Evolutionary conservation across 2,329 filamentous ascomycete genomes (phyloP), one percentile per base, ranked within the genome.

Genomic region (Trichoderma brevicompactum): DNA sequence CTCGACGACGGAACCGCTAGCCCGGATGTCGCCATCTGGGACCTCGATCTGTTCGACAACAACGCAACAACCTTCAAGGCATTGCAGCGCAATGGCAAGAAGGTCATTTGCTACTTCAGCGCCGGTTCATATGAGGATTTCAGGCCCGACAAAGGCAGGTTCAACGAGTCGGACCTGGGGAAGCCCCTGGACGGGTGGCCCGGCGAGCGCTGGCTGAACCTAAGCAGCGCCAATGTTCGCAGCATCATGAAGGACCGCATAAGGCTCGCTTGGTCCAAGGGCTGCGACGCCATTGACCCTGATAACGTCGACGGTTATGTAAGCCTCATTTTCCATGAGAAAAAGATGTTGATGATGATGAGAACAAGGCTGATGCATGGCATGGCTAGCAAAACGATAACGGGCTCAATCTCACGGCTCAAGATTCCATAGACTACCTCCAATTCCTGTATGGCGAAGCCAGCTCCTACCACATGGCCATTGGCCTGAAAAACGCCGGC

Each of bases 31-130:
- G 77, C 79, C 5, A 78, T 89, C 48, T 79, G 73, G 65, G 77
- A 79, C 67, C 61, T 87, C 0, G 79, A 83, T 12, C 75, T 89
- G 50, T 89, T 84, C 74, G 87, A 89, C 73, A 87, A 79, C 69
- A 60, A 72, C 32, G 68, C 65, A 2, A 59, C 68, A 13, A 74
- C 74, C 2, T 73, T 90, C 65, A 80, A 86, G 66, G 78, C 87
- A 12, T 87, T 89, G 74, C 79, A 82, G 65, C 85, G 83, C 58
- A 74, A 78, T 6, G 83, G 82, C 8, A 85, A 85, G 72, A 87
- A 84, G 67, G 85, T 91, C 62, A 88, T 92, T 66, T 92, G 90
- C 79, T 92, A 92, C 77, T 92, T 92, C 78, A 89, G 86, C 59
- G 89, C 88, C 0, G 90, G 90, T 1, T 88, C 85, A 7, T 91